Conservation (phyloP, 2,329 filamentous ascomycete species). For the Botryotinia calthae region DNA sequence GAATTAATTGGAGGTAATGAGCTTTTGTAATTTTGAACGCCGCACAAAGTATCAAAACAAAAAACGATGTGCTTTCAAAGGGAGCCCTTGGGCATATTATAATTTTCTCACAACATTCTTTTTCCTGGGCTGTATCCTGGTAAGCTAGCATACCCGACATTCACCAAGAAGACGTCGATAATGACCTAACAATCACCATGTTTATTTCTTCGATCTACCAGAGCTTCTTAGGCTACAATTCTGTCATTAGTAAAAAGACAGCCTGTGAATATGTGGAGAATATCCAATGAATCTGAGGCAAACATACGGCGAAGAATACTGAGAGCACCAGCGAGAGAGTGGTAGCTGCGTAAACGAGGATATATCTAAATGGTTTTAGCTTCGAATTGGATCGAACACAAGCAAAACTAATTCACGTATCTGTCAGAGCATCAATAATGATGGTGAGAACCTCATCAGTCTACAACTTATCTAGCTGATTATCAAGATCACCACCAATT, state of each 20-base stretch:
- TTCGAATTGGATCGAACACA: neutral
- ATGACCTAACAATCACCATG: neutral
- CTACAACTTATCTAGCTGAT: neutral
- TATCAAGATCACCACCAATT: neutral
- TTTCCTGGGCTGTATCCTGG: neutral
- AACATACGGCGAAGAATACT: neutral
- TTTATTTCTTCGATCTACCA: neutral
- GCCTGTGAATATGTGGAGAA: neutral
- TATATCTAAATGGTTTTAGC: neutral
- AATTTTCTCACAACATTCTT: neutral
- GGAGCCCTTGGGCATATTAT: neutral
- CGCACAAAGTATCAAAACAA: neutral
- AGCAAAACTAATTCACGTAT: neutral
- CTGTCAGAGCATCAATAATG: slow-evolving; percentile 3
- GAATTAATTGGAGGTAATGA: neutral
- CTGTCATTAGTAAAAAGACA: neutral
- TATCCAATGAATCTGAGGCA: neutral
- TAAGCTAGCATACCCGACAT: neutral
- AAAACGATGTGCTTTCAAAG: neutral
- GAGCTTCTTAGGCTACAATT: neutral
- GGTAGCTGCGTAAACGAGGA: slow-evolving; percentile 4
- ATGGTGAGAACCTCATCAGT: neutral
- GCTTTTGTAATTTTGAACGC: neutral
- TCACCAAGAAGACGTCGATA: neutral
- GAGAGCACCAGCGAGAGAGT: neutral